A percentile compares a stretch with the other conserved stretches of the same genome.
phyloP scores from a whole-genome alignment of 306 rosid species.

The Prunus mongolica region DNA sequence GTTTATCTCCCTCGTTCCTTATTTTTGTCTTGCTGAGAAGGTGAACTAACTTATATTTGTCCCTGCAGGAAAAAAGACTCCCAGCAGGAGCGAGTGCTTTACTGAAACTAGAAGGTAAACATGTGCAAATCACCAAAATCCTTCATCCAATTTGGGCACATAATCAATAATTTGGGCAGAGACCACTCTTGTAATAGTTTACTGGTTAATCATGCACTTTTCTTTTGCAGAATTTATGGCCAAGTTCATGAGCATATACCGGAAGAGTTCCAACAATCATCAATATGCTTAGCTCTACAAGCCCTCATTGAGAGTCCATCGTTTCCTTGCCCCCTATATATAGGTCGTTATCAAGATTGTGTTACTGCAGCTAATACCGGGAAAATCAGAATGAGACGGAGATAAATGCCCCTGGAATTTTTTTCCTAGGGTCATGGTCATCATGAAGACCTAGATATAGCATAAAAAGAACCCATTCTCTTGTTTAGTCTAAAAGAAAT shows the following conservation, averaged over 20 bases:
- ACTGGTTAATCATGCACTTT: background rate
- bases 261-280: slow-evolving; percentile 47
- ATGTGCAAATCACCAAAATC: background rate
- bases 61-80: slow-evolving; percentile 64
- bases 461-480: background rate
- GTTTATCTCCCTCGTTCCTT: slow-evolving; percentile 13
- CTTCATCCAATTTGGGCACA: background rate
- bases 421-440: background rate
- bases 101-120: slow-evolving; percentile 79
- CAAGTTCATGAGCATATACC: slow-evolving; percentile 80
- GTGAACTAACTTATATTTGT: slow-evolving; percentile 18
- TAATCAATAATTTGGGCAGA: background rate
- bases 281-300: slow-evolving; percentile 32
- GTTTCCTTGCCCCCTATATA: background rate
- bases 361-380: background rate
- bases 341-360: background rate
- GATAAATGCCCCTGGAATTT: background rate
- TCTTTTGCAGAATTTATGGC: slow-evolving; percentile 75
- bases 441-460: background rate
- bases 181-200: background rate
- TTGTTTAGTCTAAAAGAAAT: background rate
- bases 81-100: slow-evolving; percentile 79
- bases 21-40: background rate
- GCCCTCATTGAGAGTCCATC: background rate
- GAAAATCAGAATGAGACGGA: background rate